A percentile compares a stretch with the other conserved stretches of the same genome.
Conservation (phyloP, 176 grass and related monocot genomes). For the Paspalum notatum region DNA sequence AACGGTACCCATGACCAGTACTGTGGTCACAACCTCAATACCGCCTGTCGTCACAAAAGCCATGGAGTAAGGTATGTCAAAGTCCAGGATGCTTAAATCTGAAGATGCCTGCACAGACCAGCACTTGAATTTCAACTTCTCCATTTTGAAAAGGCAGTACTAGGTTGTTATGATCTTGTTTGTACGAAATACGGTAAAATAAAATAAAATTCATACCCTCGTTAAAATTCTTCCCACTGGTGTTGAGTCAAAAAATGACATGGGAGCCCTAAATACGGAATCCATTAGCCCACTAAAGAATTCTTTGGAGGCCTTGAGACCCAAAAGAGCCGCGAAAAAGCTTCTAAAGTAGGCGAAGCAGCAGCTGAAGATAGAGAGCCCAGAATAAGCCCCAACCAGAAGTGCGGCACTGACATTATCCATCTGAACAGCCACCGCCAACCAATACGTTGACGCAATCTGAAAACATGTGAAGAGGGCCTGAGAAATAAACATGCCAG, state of each 20-base stretch:
- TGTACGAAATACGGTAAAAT: background rate
- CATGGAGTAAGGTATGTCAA: slow-evolving; percentile 93
- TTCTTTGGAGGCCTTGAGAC: slow-evolving; percentile 83
- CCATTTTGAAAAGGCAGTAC: background rate
- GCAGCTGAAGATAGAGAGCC: slow-evolving; percentile 65
- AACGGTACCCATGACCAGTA: slow-evolving; percentile 70
- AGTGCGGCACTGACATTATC: slow-evolving; percentile 51
- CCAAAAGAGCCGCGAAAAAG: slow-evolving; percentile 49
- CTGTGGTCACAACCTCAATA: slow-evolving; percentile 46
- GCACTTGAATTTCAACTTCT: background rate
- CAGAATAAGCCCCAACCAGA: slow-evolving; percentile 78
- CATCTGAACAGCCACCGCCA: slow-evolving; percentile 75
- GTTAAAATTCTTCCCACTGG: slow-evolving; percentile 94
- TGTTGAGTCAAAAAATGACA: slow-evolving; percentile 94
- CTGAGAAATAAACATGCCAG: slow-evolving; percentile 45
- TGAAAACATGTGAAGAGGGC: slow-evolving; percentile 56
- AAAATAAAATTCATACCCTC: slow-evolving; percentile 56
- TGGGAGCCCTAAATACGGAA: slow-evolving; percentile 87
- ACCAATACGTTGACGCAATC: slow-evolving; percentile 76
- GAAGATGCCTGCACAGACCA: slow-evolving; percentile 77
- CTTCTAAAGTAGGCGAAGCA: slow-evolving; percentile 70
- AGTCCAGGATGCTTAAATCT: slow-evolving; percentile 94
- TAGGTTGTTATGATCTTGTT: slow-evolving; percentile 2
- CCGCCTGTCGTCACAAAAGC: slow-evolving; percentile 54
- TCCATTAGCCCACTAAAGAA: slow-evolving; percentile 83